These are phyloP conservation scores for Aspergillus kassunensis DNA, from an alignment of 495 filamentous ascomycete species.

Conservation along the genomic window DNA sequence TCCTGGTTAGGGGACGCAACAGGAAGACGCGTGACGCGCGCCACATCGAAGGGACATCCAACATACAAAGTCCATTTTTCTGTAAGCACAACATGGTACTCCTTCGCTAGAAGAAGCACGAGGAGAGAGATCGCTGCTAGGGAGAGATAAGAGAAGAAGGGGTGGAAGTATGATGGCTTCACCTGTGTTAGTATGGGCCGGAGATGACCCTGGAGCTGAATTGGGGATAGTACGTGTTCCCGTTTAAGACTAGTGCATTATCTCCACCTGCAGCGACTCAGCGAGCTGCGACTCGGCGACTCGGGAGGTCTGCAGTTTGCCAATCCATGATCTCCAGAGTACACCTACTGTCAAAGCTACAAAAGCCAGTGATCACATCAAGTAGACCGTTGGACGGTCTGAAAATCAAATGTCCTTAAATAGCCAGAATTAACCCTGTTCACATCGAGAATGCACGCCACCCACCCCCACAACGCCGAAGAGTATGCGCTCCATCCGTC, in stretches of 20 bases:
- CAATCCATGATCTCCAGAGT: no score
- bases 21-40: not conserved
- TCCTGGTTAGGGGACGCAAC: constrained; percentile 16
- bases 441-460: constrained; percentile 27
- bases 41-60: not conserved
- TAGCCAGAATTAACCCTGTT: constrained; percentile 24
- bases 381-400: no score
- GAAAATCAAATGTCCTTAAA: constrained; percentile 4
- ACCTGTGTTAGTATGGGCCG: no score
- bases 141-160: constrained; percentile 6
- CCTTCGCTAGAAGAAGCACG: constrained; percentile 9
- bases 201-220: not conserved
- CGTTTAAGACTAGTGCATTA: not conserved
- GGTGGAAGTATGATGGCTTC: constrained; percentile 3
- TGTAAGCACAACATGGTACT: constrained; percentile 32
- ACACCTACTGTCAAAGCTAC: no score
- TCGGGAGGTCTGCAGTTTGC: no score
- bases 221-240: not conserved
- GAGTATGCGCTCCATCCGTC: constrained; percentile 31
- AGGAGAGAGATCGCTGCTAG: constrained; percentile 14
- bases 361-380: no score
- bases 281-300: not conserved
- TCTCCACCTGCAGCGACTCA: no score
- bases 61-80: constrained; percentile 43
- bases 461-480: constrained; percentile 27